These are phyloP conservation scores for Rhizopus stolonifer DNA, from an alignment of 371 early-diverging fungal species.

Conservation along the genomic window DNA sequence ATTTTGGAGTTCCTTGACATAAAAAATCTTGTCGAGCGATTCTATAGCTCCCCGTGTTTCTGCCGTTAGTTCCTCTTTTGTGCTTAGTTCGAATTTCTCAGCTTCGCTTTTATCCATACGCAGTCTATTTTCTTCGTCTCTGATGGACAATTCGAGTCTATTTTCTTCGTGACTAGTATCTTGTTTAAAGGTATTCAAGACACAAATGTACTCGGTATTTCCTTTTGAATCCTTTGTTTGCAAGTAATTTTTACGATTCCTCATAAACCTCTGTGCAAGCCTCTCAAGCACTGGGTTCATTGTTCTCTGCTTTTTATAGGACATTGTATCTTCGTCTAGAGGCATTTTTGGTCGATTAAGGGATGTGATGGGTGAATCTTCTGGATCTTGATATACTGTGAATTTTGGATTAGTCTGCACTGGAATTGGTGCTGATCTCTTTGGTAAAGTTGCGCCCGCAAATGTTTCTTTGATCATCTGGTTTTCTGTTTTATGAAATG, in stretches of 20 bases:
- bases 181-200: neutral
- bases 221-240: constrained; percentile 4
- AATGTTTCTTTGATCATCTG: constrained; percentile 40
- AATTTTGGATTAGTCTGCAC: constrained; percentile 22
- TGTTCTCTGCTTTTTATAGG: neutral
- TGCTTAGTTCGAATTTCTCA: neutral
- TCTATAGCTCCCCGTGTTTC: constrained; percentile 24
- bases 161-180: constrained; percentile 22
- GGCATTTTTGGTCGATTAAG: neutral
- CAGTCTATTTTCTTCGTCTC: neutral
- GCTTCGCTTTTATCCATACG: neutral
- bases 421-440: constrained; percentile 21
- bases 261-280: neutral
- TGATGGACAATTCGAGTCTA: neutral
- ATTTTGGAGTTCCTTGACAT: constrained; percentile 2
- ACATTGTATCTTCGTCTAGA: too few species aligned
- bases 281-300: neutral
- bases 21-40: constrained; percentile 11
- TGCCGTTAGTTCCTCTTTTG: constrained; percentile 7
- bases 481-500: constrained; percentile 52
- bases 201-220: constrained; percentile 5
- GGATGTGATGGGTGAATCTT: neutral
- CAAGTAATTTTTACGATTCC: neutral
- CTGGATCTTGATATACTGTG: constrained; percentile 45
- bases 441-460: constrained; percentile 52